Evolutionary conservation across 305 asterid species (phyloP).

Genomic region (Ajuga reptans): DNA sequence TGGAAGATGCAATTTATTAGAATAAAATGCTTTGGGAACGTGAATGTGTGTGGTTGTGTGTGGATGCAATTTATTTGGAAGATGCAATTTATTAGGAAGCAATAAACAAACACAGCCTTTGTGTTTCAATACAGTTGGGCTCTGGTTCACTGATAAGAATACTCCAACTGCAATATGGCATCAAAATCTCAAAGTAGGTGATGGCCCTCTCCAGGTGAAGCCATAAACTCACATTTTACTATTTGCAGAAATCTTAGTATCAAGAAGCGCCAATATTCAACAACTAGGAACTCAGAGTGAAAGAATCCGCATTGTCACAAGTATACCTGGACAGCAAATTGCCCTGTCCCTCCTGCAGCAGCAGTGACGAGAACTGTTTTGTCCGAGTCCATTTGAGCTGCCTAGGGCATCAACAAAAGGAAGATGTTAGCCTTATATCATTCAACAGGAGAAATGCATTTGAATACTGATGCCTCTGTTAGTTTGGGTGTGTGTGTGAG

Average conservation of each 20-base stretch:
- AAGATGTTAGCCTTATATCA: slow-evolving; percentile 17
- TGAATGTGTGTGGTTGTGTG: not conserved
- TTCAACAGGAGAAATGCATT: not conserved
- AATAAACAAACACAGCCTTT: not conserved
- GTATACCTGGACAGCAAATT: slow-evolving; percentile 95
- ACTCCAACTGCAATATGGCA: not conserved
- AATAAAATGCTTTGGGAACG: not conserved
- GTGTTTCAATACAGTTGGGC: not conserved
- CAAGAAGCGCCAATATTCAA: slow-evolving; percentile 16
- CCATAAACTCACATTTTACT: not conserved
- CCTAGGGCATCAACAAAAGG: slow-evolving; percentile 38
- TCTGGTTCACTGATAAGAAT: not conserved
- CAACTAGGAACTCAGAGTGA: not conserved
- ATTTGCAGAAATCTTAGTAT: not conserved
- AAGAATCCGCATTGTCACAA: slow-evolving; percentile 5
- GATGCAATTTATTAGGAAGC: too few relatives aligned
- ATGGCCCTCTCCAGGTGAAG: not conserved
- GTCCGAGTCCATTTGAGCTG: slow-evolving; percentile 81
- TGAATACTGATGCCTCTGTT: not conserved
- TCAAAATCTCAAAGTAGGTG: not conserved
- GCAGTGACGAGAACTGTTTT: slow-evolving; percentile 92
- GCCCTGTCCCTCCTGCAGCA: slow-evolving; percentile 99
- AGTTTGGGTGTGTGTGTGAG: not conserved
- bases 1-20: not conserved
- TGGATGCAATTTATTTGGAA: too few relatives aligned